Percentiles rank a stretch among this genome's conserved stretches.
phyloP scores from a whole-genome alignment of 225 moss, liverwort and hornwort genomes.

The Climacium dendroides region DNA sequence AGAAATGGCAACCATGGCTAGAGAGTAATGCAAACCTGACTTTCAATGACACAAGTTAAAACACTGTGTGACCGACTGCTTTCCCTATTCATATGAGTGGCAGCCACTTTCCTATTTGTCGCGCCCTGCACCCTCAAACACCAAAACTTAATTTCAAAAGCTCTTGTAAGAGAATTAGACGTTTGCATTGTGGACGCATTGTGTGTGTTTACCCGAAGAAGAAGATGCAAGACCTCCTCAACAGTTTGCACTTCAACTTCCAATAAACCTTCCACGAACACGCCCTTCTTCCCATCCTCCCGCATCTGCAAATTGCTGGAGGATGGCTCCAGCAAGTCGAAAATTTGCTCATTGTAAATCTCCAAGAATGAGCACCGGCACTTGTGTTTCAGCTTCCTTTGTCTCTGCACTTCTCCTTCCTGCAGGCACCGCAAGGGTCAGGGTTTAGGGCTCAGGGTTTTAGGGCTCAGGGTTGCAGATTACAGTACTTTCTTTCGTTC shows the following conservation, averaged over 20 bases:
- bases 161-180: background rate
- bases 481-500: background rate
- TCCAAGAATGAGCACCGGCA: constrained; percentile 47
- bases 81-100: constrained; percentile 89
- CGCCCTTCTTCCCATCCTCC: constrained; percentile 70
- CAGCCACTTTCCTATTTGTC: constrained; percentile 70
- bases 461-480: background rate
- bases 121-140: constrained; percentile 41
- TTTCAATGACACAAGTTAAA: constrained; percentile 82
- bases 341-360: constrained; percentile 41
- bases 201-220: constrained; percentile 44
- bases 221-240: constrained; percentile 72
- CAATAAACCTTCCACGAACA: constrained; percentile 71
- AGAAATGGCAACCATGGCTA: background rate
- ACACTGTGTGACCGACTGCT: constrained; percentile 96
- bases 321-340: constrained; percentile 37
- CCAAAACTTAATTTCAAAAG: background rate
- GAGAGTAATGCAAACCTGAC: constrained; percentile 44
- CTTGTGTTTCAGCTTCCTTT: constrained; percentile 18
- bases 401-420: constrained; percentile 24
- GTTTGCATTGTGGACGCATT: background rate
- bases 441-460: background rate
- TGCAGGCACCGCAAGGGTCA: background rate
- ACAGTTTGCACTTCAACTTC: constrained; percentile 73
- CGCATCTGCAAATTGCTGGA: constrained; percentile 52